Evolutionary conservation across 805 yeast genomes (phyloP).

Genomic region (Scheffersomyces coipomensis): DNA sequence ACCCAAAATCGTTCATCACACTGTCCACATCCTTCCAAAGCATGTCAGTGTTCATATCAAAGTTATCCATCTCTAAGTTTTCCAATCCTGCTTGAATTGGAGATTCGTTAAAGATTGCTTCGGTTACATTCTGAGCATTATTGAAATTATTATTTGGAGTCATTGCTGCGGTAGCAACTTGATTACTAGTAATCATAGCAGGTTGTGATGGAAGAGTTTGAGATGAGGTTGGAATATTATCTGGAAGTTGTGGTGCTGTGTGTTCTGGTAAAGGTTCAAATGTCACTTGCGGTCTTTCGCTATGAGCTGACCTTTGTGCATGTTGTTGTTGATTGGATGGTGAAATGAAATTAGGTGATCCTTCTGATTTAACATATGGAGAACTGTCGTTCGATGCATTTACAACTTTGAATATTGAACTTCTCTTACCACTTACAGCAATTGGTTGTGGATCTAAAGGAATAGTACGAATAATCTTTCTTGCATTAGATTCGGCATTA

Average conservation of each 20-base stretch:
- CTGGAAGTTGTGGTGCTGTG: neutral
- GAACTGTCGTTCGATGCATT: constrained; percentile 32
- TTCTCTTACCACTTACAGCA: constrained; percentile 33
- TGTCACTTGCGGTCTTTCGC: neutral
- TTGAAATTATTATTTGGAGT: no score
- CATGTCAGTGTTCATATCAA: constrained; percentile 51
- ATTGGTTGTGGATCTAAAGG: constrained; percentile 86
- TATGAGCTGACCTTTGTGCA: no score
- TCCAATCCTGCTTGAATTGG: constrained; percentile 28
- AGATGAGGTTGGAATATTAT: neutral
- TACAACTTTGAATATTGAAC: constrained; percentile 37
- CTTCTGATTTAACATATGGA: constrained; percentile 16
- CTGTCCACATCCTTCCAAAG: constrained; percentile 83
- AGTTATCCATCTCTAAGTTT: constrained; percentile 36
- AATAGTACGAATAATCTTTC: constrained; percentile 72
- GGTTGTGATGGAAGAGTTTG: neutral
- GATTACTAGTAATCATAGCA: neutral
- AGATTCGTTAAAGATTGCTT: constrained; percentile 13
- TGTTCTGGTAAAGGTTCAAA: neutral
- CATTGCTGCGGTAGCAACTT: constrained; percentile 1
- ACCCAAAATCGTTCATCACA: constrained; percentile 90
- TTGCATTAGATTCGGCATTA: constrained; percentile 69
- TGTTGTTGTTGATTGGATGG: neutral
- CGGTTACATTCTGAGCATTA: neutral
- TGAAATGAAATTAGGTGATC: constrained; percentile 7